These are phyloP conservation scores for Diaporthe longicolla DNA, from an alignment of 2,329 filamentous ascomycete genomes.

Conservation along the genomic window DNA sequence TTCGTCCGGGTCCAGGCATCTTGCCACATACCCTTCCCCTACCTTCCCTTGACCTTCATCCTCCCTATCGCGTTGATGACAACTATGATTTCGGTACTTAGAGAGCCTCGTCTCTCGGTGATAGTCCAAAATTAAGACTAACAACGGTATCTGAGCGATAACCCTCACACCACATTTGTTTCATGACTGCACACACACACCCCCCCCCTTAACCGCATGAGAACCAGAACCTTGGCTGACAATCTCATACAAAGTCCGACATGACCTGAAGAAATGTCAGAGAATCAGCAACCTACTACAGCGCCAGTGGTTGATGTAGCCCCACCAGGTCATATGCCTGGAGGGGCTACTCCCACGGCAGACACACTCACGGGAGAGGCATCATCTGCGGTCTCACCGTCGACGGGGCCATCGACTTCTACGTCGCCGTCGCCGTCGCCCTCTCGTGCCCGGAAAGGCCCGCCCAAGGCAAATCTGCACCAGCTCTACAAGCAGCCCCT, in stretches of 20 bases:
- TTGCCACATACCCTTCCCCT: not conserved
- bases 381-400: constrained; percentile 43
- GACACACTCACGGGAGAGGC: constrained; percentile 22
- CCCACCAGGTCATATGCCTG: not conserved
- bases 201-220: not conserved
- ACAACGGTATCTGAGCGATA: constrained; percentile 92
- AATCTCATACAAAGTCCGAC: constrained; percentile 55
- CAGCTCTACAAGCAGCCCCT: constrained; percentile 86
- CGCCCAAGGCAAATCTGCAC: constrained; percentile 59
- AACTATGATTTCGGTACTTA: constrained; percentile 67
- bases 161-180: constrained; percentile 20
- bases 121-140: constrained; percentile 82
- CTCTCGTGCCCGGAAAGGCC: constrained; percentile 8
- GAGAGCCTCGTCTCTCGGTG: constrained; percentile 73
- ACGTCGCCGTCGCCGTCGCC: constrained; percentile 44
- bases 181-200: constrained; percentile 5
- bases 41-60: not conserved
- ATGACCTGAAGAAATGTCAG: constrained; percentile 64
- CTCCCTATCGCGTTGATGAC: constrained; percentile 71
- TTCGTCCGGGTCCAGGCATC: constrained; percentile 13
- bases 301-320: constrained; percentile 35
- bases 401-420: constrained; percentile 41
- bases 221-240: constrained; percentile 39
- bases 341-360: constrained; percentile 13
- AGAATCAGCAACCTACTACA: constrained; percentile 48